Evolutionary conservation across 345 rosid species (phyloP), one percentile per base, ranked within the genome.

Genomic region (Hypericum perforatum): DNA sequence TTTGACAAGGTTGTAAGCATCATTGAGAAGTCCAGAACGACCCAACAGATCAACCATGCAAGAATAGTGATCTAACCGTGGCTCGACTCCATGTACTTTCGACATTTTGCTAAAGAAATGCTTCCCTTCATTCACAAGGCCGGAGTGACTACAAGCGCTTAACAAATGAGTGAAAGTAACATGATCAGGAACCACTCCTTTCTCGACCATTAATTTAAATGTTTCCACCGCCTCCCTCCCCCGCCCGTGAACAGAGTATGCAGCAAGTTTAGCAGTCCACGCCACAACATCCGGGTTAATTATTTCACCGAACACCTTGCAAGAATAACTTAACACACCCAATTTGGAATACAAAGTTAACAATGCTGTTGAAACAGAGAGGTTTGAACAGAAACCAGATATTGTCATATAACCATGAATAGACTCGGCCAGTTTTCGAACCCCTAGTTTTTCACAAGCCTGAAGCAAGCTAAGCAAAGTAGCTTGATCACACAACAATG

Each of bases 11-110:
- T 67, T 49, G 58, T 75, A 64, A 13, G 88, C 95, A 40, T 79
- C 84, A 38, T 47, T 56, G 29, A 86, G 68, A 57, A 47, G 62
- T 39, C 95, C 89, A 9, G 81, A 77, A 46, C 91, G 81, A 60
- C 89, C 86, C 56, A 83, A 62, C 47, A 86, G 81, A 64, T 86
- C 92, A 63, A 83, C 86, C 80, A 77, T 77, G 70, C 86, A 83
- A 14, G 95, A 77, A 68, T 78, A 79, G 39, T 81, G 91, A 65
- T 81, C 91, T 53, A 83, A 22, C 71, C 75, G 72, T 14, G 32
- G 32, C 32, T 22, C 32, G 32, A 22, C 32, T 22, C 32, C 32
- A 22, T 22, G 32, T 4, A 22, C 32, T 22, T 22, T 22, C 1
- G 32, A 22, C 32, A 22, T 22, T 1, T 1, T 22, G 32, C 32